Conservation (phyloP, 2,329 filamentous ascomycete genomes). For the Didymella glomerata region DNA sequence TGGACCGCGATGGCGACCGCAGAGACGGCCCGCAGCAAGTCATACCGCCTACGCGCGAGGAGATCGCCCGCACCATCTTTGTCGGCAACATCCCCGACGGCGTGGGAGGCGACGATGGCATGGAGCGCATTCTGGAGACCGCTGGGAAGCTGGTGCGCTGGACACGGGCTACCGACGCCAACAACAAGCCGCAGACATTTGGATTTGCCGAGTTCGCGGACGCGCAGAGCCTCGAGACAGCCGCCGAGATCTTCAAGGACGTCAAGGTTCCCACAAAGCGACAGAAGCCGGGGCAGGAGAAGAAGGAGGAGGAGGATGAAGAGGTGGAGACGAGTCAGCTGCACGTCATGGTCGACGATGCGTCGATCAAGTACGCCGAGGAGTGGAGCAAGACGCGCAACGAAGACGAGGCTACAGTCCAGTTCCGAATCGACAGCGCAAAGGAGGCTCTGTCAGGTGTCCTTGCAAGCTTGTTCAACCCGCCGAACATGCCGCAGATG, state of each 20-base stretch:
- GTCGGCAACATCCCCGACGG: slow-evolving; percentile 85
- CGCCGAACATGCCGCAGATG: slow-evolving; percentile 50
- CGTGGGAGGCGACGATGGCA: slow-evolving; percentile 75
- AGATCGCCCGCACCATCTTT: slow-evolving; percentile 91
- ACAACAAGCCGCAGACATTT: slow-evolving; percentile 84
- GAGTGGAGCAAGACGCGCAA: slow-evolving; percentile 74
- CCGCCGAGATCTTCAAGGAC: slow-evolving; percentile 83
- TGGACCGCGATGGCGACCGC: slow-evolving; percentile 68
- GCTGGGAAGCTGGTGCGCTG: slow-evolving; percentile 83
- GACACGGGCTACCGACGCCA: slow-evolving; percentile 80
- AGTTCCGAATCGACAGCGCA: slow-evolving; percentile 75
- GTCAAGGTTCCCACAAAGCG: slow-evolving; percentile 83
- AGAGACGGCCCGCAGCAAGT: slow-evolving; percentile 72
- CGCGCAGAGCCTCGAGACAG: slow-evolving; percentile 83
- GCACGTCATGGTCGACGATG: slow-evolving; percentile 77
- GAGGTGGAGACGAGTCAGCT: slow-evolving; percentile 73
- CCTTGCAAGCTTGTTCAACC: slow-evolving; percentile 76
- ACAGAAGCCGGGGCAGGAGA: slow-evolving; percentile 63
- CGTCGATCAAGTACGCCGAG: slow-evolving; percentile 84
- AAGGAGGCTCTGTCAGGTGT: slow-evolving; percentile 72
- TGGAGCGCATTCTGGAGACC: slow-evolving; percentile 80
- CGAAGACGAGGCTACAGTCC: slow-evolving; percentile 68
- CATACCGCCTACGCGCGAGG: slow-evolving; percentile 84
- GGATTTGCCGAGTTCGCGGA: slow-evolving; percentile 97
- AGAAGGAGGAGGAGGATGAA: slow-evolving; percentile 48